Evolutionary conservation across 2,329 filamentous ascomycete species (phyloP), one percentile per base, ranked within the genome.

Genomic region (Colletotrichum echinochloae): DNA sequence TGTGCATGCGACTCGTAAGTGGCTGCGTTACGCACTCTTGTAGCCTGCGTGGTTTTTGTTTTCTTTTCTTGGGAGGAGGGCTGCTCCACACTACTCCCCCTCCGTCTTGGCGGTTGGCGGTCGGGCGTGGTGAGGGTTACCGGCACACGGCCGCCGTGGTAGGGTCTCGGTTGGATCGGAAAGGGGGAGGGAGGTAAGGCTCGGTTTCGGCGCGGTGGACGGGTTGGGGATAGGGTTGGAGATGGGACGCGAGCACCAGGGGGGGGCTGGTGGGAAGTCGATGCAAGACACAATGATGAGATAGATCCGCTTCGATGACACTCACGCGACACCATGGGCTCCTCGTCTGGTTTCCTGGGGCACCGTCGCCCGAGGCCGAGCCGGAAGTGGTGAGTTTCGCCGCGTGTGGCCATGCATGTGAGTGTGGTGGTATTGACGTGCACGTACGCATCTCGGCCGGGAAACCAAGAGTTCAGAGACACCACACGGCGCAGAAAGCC

Each of bases 351-450:
- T n/a, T 11, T 28, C 18, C 16, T 16, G 37, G 30, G 48, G 48
- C 30, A 6, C 49, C 56, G 49, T 66, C 44, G 66, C 57, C 65
- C 63, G 65, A 68, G 56, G 60, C 65, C 44, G 65, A 65, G 54
- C 66, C 61, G 61, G 61, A 51, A 37, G 54, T 59, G 39, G 46
- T 23, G 18, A 39, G 30, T n/a, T 46, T 39, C 33, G 37, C 9
- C 14, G 28, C 26, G 33, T 26, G 39, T 44, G 39, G 16, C n/a
- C n/a, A 16, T 44, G 39, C 9, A 18, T 44, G 18, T 9, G 18
- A 8, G 41, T 44, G 18, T 44, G 9, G 39, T 20, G 20, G 39
- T 30, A 23, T 48, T 18, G 44, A n/a, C 35, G 54, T 18, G 23
- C 35, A 57, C 23, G 55, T n/a, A 39, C 37, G 37, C 2, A 28